Evolutionary conservation across 768 basidiomycete genomes (phyloP), one percentile per base, ranked within the genome.

Genomic region (Phlebiopsis flavidoalba): DNA sequence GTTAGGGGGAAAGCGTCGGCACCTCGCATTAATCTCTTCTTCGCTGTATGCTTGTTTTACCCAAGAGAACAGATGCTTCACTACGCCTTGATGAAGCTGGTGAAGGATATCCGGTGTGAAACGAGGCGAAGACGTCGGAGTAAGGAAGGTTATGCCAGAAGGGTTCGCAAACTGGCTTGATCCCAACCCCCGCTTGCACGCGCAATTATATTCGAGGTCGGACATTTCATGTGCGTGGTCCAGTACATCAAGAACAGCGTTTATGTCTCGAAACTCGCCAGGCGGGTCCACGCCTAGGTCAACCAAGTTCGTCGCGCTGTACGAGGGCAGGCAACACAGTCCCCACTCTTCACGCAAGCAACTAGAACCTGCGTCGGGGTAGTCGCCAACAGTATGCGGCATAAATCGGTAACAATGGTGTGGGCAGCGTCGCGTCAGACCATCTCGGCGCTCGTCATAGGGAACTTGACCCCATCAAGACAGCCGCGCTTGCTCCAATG

Each of bases 21-120:
- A 69, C 1, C 72, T n/a, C 3, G 71, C 69, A 62, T 79, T 76
- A 48, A 79, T 70, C 59, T 80, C 76, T 6, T 54, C 62, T 14
- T 65, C 57, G 0, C 71, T 69, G 53, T 50, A 72, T 0, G 66
- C 64, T 2, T 58, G 4, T 11, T 52, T 63, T 10, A 77, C 17
- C 76, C 77, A 78, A 0, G 74, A 68, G 4, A 77, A 52, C 51
- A 80, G 79, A 53, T 79, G 74, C 53, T 78, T 78, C 70, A 81
- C 77, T 2, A 79, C 59, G 0, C 80, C 80, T 62, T 82, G 77
- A 66, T 81, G 74, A 0, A 82, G 67, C 63, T 81, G 79, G 60
- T 83, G 80, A 15, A 81, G 74, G 26, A 80, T 49, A 69, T 80
- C 69, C n/a, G 73, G n/a, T 0, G 74, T 77, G 36, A n/a, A 82